Base-by-base conservation (phyloP, 2,329 filamentous ascomycete genomes). In the Xylaria sp. region DNA sequence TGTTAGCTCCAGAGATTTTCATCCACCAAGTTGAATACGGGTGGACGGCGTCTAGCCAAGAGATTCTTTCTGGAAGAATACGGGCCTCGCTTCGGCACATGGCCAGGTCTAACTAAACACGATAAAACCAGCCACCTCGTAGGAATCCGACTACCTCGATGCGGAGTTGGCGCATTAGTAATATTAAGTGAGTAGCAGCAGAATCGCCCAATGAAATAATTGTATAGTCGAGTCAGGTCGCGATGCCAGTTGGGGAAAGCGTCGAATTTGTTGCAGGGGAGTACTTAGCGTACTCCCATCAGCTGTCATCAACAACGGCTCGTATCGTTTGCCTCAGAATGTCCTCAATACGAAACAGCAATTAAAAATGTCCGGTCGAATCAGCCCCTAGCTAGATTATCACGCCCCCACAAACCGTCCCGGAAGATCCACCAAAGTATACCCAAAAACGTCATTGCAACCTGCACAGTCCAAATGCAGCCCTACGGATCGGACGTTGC, bases 291-390 rank as follows among this genome's bases (percentile, higher is more conserved):
- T 40, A 40, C 40, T 27, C 47, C 47, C 27, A 48, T 32, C 12
- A 55, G 57, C 37, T 51, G 37, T 61, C 58, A 57, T 58, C 55
- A 64, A 58, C 60, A n/a, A 59, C 54, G 40, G 57, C 63, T 72
- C 68, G 70, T 70, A 68, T 72, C 65, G 60, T 69, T 47, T 40
- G 23, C 58, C 42, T 65, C 64, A 29, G 47, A 44, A 58, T 29
- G 50, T 50, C 51, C 44, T 37, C 65, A 71, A 72, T 72, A 72
- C 70, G 70, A 72, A 72, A 63, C 65, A 51, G 54, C 68, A 70
- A 72, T 72, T 58, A 66, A 61, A 67, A 32, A 63, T 50, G 58
- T 32, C 48, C 53, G 59, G 63, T 60, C 63, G 61, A 69, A 69
- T 69, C 69, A 69, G 29, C 62, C 66, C 69, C 60, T 66, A 64